These are phyloP conservation scores for Cucumis melo DNA, from an alignment of 306 rosid genomes.

Conservation along the genomic window DNA sequence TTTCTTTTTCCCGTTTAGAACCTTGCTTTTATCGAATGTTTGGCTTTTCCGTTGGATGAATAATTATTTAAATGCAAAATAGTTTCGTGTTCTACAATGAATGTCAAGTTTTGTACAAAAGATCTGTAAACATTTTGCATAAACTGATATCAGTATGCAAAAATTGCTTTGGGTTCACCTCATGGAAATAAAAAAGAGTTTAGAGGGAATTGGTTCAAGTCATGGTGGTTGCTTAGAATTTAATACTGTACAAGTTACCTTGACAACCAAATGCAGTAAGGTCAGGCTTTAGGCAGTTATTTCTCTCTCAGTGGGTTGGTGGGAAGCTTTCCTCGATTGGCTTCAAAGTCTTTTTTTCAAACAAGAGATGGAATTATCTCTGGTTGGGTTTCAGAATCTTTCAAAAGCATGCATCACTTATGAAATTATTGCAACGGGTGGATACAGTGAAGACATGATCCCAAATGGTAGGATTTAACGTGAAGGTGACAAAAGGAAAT, in stretches of 20 bases:
- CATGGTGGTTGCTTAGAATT: background rate
- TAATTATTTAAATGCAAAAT: background rate
- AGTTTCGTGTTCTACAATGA: background rate
- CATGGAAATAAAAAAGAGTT: background rate
- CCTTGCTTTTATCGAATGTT: background rate
- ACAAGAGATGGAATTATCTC: too few species aligned
- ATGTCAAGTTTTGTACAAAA: background rate
- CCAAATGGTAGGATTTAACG: too few species aligned
- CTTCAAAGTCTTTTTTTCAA: too few species aligned
- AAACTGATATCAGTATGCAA: background rate
- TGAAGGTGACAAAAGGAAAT: too few species aligned
- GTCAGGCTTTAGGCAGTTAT: too few species aligned
- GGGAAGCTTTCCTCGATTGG: too few species aligned
- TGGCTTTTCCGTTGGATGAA: background rate
- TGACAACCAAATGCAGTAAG: background rate
- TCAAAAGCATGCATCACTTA: too few species aligned
- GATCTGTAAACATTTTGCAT: background rate
- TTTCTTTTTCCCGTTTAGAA: background rate
- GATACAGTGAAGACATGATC: too few species aligned
- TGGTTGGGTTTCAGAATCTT: too few species aligned
- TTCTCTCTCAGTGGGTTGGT: too few species aligned
- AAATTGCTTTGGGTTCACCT: background rate
- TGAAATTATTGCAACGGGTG: too few species aligned
- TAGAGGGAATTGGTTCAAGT: background rate
- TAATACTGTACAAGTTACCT: background rate